phyloP scores from a whole-genome alignment of 768 basidiomycete genomes.

The Lactifluus piperatus region DNA sequence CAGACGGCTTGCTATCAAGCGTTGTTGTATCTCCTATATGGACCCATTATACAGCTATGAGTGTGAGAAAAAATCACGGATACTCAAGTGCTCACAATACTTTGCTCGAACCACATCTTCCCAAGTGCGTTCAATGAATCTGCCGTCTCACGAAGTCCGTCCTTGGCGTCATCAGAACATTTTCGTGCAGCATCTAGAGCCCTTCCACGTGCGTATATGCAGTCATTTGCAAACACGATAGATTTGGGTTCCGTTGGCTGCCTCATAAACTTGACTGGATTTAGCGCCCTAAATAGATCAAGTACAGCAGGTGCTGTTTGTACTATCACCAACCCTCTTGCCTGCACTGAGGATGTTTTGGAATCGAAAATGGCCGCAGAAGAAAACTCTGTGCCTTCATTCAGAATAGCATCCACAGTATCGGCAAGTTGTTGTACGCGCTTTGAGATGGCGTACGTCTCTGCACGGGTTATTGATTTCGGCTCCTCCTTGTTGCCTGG shows the following conservation, averaged over 20 bases:
- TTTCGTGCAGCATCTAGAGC: conserved; percentile 23
- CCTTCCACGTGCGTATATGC: conserved; percentile 45
- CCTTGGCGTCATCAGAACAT: conserved; percentile 29
- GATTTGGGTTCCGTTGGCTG: conserved; percentile 39
- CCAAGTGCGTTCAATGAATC: conserved; percentile 45
- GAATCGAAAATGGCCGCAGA: conserved; percentile 37
- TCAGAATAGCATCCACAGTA: conserved; percentile 13
- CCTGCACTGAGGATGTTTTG: conserved; percentile 13
- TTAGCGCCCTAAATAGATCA: conserved; percentile 73
- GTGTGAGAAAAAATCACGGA: not conserved
- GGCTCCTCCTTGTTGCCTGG: conserved; percentile 7
- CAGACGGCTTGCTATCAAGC: conserved; percentile 37
- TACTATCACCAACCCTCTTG: conserved; percentile 44
- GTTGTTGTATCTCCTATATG: conserved; percentile 46
- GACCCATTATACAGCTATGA: not conserved
- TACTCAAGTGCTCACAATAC: conserved; percentile 43
- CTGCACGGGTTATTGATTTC: not conserved
- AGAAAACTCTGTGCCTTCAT: conserved; percentile 40
- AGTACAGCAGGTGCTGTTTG: conserved; percentile 57
- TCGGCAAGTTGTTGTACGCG: conserved; percentile 14
- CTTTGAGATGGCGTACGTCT: conserved; percentile 12
- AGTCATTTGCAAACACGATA: conserved; percentile 81
- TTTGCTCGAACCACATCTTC: conserved; percentile 63
- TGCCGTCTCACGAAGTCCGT: conserved; percentile 43
- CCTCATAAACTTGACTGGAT: conserved; percentile 51